These are phyloP conservation scores for Pseudogymnoascus sp. DNA, from an alignment of 2,329 filamentous ascomycete species.

Conservation along the genomic window DNA sequence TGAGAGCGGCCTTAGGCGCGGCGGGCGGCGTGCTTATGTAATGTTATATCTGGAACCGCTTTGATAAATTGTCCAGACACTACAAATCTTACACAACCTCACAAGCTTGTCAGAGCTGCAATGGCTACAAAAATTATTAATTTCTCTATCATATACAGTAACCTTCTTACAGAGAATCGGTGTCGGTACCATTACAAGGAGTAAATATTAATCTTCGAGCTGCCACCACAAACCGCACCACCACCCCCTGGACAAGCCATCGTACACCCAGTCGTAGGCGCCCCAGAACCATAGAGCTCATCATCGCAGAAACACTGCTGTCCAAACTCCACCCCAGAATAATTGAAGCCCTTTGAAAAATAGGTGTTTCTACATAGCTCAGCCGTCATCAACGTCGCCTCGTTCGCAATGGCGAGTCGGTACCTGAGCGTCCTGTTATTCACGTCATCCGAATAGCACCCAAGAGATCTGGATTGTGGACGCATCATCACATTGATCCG, in stretches of 20 bases:
- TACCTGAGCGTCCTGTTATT: conserved; percentile 2
- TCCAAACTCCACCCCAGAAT: not conserved
- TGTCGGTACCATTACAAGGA: not conserved
- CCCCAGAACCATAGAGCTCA: not conserved
- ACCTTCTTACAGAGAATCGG: not conserved
- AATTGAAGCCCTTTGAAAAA: not conserved
- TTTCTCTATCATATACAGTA: not conserved
- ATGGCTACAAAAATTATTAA: not conserved
- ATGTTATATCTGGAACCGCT: not conserved
- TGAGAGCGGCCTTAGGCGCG: not conserved
- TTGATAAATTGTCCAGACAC: not conserved
- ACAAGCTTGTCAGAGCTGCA: not conserved
- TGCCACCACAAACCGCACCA: not conserved
- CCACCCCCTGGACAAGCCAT: not conserved
- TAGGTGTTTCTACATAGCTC: not conserved
- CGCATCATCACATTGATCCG: conserved; percentile 1
- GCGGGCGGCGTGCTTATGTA: not conserved
- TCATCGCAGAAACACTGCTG: conserved; percentile 1
- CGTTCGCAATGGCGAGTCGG: not conserved
- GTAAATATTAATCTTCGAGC: conserved; percentile 3
- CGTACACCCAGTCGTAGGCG: not conserved
- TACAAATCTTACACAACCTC: not conserved
- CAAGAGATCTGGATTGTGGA: not conserved
- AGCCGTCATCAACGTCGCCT: conserved; percentile 14
- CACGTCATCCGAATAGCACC: conserved; percentile 2